Conservation (phyloP, 179 eudicot species). For the Actinidia polygama region DNA sequence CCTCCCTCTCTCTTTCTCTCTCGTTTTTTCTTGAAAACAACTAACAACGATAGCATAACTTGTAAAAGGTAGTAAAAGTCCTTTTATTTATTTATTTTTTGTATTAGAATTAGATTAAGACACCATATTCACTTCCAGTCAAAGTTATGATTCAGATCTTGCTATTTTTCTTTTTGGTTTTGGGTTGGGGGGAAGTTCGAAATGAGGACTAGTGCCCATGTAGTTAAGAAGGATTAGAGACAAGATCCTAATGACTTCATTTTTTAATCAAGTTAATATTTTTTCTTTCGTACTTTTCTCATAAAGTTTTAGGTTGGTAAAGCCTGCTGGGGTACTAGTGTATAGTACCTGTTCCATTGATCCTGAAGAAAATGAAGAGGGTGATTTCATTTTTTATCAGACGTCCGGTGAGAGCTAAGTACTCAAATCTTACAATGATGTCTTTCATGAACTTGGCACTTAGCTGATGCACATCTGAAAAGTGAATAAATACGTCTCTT, state of each 20-base stretch:
- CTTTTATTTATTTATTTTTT: no score
- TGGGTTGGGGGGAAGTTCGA: no score
- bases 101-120: neutral
- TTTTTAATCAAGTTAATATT: neutral
- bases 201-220: no score
- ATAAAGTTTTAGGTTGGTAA: constrained; percentile 65
- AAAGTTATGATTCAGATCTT: no score
- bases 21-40: no score
- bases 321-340: constrained; percentile 82
- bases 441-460: neutral
- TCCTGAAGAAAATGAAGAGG: constrained; percentile 94
- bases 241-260: neutral
- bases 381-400: constrained; percentile 77
- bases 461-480: neutral
- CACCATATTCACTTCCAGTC: neutral
- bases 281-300: neutral
- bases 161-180: no score
- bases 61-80: no score
- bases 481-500: neutral
- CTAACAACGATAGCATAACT: no score
- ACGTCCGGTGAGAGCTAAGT: constrained; percentile 56
- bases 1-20: no score
- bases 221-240: no score
- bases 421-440: neutral
- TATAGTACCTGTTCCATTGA: constrained; percentile 97